Base-by-base conservation (phyloP, 371 early-diverging fungal species). In the Saksenaea vasiformis region DNA sequence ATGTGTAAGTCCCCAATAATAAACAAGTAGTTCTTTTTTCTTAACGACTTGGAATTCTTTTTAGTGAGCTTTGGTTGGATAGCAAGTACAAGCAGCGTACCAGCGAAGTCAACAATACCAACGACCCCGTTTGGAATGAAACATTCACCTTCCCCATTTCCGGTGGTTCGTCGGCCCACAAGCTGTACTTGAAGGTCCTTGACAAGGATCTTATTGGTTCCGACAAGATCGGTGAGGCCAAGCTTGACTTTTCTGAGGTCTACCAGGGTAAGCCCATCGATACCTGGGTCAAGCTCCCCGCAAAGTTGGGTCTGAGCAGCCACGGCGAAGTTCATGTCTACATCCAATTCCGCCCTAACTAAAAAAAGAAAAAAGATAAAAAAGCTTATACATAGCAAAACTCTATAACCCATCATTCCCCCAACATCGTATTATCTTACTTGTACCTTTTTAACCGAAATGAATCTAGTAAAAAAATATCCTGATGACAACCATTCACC, bases 71-170 rank as follows among this genome's bases (percentile, higher is more conserved):
- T 57, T 77, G 75, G 72, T 27, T 79, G 0, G 73, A 79, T 57
- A 67, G 70, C 28, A 65, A 76, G 26, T 77, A 72, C 67, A 79
- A 77, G 68, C 77, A 79, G 62, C 67, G 72, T 27, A 68, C 77
- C 31, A 66, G 59, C 15, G 59, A 59, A 3, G 38, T 70, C 36
- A 63, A 56, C 47, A 65, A 65, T 56, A 67, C 68, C 24, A 77
- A 76, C 56, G 66, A 76, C 47, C 80, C 80, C 15, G 77, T 74
- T 31, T 79, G 69, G 68, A 71, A 79, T 63, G 70, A 75, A 64
- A 72, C 77, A 4, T 79, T 79, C 59, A 68, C 72, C 15, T 79
- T 79, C 66, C 72, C 68, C 51, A 64, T 79, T 34, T 56, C 55
- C 0, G 58, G 68, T 60, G 72, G 73, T 24, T 67, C 69, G 13